Conservation (phyloP, 306 rosid species). For the Quercus rubra region DNA sequence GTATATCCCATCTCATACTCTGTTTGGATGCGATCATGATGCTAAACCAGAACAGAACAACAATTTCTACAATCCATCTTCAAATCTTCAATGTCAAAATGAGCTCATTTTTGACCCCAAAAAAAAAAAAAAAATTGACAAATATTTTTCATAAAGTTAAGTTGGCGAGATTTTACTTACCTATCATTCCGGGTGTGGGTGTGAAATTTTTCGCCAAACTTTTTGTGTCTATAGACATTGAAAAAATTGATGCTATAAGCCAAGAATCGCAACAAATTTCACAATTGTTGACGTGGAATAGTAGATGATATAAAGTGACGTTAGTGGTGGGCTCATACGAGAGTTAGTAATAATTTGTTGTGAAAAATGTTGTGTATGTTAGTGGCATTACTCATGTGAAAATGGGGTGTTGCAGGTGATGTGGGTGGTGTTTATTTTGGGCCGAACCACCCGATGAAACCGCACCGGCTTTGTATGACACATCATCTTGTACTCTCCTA, state of each 20-base stretch:
- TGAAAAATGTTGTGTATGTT: neutral
- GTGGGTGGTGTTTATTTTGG: slow-evolving; percentile 98
- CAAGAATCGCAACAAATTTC: too few relatives aligned
- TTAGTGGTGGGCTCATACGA: too few relatives aligned
- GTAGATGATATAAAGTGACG: too few relatives aligned
- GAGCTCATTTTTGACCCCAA: neutral
- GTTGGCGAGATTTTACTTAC: too few relatives aligned
- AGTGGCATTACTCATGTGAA: neutral
- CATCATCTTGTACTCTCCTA: slow-evolving; percentile 98
- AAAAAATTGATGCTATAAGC: too few relatives aligned
- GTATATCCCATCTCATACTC: neutral
- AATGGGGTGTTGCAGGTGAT: slow-evolving; percentile 67
- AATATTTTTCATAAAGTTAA: too few relatives aligned
- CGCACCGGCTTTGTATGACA: slow-evolving; percentile 97
- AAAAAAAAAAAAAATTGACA: too few relatives aligned
- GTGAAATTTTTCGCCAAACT: too few relatives aligned
- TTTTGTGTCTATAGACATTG: too few relatives aligned
- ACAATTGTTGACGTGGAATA: too few relatives aligned
- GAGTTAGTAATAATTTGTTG: too few relatives aligned
- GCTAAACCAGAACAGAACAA: neutral
- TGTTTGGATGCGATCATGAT: slow-evolving; percentile 6
- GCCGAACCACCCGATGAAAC: slow-evolving; percentile 99
- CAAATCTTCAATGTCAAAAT: neutral
- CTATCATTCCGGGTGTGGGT: too few relatives aligned
- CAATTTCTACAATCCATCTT: neutral